Percentiles rank a stretch among this genome's conserved stretches.
Evolutionary conservation across 495 filamentous ascomycete species (phyloP).

Genomic region (Pyrenula massariospora): DNA sequence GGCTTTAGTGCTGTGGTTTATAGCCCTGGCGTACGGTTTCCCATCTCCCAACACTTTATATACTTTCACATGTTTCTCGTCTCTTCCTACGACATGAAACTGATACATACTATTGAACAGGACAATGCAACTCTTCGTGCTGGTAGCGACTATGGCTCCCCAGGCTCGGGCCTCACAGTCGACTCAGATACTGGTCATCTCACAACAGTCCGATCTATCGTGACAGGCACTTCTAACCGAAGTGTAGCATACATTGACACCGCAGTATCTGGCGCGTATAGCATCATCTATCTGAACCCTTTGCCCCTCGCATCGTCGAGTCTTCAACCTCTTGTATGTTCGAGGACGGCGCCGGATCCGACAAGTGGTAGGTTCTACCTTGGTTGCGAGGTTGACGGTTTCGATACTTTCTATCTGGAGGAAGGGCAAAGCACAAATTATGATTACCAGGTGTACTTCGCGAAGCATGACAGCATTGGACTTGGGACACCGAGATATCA

Average conservation of each 20-base stretch:
- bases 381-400: not conserved
- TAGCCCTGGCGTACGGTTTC: not conserved
- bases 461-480: not conserved
- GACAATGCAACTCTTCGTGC: too few species aligned
- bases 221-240: not conserved
- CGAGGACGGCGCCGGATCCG: not conserved
- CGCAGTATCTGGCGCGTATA: not conserved
- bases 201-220: not conserved
- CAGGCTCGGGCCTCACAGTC: not conserved
- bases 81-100: too few species aligned
- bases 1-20: not conserved
- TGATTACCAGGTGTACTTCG: not conserved
- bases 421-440: not conserved
- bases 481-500: not conserved
- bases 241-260: not conserved
- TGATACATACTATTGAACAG: too few species aligned
- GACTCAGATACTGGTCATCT: not conserved
- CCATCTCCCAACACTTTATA: too few species aligned
- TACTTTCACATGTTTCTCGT: too few species aligned
- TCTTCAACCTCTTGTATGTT: not conserved
- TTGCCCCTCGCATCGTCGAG: not conserved
- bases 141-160: not conserved
- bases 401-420: not conserved
- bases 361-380: not conserved
- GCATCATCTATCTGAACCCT: not conserved